Conservation (phyloP, 2,329 filamentous ascomycete species). For the Mycosphaerella sp. region DNA sequence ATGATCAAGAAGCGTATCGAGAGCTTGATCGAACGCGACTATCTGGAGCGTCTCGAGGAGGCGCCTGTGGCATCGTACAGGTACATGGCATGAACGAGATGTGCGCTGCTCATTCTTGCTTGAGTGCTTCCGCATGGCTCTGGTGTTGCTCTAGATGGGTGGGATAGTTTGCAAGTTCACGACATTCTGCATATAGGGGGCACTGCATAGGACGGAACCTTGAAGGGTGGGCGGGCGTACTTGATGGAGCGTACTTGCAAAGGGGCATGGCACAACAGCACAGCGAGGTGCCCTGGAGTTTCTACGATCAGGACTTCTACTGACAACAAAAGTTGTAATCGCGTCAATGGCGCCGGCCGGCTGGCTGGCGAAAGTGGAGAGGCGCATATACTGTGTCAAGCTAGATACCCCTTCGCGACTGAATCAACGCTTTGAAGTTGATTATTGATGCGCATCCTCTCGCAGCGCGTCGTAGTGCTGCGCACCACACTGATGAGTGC, state of each 20-base stretch:
- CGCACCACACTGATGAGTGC: background rate
- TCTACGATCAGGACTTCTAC: background rate
- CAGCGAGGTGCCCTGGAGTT: conserved; percentile 1
- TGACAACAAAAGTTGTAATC: background rate
- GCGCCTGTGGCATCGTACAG: conserved; percentile 57
- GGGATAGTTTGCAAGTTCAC: background rate
- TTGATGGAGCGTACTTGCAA: background rate
- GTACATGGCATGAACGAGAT: conserved; percentile 52
- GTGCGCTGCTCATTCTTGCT: background rate
- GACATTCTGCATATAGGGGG: background rate
- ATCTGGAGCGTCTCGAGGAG: conserved; percentile 69
- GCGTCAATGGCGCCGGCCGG: background rate
- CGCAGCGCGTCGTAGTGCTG: background rate
- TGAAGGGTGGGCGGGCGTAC: no score
- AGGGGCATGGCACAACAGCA: conserved; percentile 1
- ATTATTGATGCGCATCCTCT: no score
- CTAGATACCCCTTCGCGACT: background rate
- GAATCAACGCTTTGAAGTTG: background rate
- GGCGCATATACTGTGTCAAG: background rate
- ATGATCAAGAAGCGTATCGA: conserved; percentile 81
- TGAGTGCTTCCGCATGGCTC: background rate
- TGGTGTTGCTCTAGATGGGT: background rate
- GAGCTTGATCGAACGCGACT: conserved; percentile 68
- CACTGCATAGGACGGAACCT: background rate
- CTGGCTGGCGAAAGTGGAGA: background rate